These are phyloP conservation scores for Solanum piurae DNA, from an alignment of 257 asterid genomes.

Conservation along the genomic window DNA sequence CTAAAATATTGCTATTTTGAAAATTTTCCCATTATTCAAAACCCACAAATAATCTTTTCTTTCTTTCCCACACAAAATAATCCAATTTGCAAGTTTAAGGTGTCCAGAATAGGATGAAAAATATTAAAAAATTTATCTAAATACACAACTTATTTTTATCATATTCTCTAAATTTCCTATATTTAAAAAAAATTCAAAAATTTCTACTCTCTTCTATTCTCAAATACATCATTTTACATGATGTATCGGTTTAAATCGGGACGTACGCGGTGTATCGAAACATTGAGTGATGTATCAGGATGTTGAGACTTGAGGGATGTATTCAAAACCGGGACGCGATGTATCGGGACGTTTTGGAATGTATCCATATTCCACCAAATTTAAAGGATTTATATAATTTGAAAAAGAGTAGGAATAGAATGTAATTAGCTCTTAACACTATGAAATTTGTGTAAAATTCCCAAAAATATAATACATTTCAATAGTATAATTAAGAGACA, in stretches of 20 bases:
- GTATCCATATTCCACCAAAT: neutral
- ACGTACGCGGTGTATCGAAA: too few species aligned
- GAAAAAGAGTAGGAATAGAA: too few species aligned
- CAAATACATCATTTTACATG: too few species aligned
- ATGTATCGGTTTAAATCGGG: too few species aligned
- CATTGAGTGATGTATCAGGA: too few species aligned
- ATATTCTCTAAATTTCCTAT: too few species aligned
- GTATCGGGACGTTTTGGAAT: neutral
- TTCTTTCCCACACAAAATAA: neutral
- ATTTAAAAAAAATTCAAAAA: too few species aligned
- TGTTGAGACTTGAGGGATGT: too few species aligned
- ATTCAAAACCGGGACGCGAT: too few species aligned
- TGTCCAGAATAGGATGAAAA: neutral
- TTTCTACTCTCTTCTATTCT: too few species aligned
- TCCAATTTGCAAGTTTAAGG: neutral
- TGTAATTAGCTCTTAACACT: neutral
- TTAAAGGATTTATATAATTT: too few species aligned
- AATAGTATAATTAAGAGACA: neutral
- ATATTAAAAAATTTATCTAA: neutral
- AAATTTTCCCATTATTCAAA: neutral
- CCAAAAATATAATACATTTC: neutral
- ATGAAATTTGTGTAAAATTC: neutral
- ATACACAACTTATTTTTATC: neutral
- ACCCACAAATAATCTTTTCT: neutral
- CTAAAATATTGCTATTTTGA: too few species aligned